Conservation (phyloP, 345 rosid genomes). For the Isatis tinctoria region DNA sequence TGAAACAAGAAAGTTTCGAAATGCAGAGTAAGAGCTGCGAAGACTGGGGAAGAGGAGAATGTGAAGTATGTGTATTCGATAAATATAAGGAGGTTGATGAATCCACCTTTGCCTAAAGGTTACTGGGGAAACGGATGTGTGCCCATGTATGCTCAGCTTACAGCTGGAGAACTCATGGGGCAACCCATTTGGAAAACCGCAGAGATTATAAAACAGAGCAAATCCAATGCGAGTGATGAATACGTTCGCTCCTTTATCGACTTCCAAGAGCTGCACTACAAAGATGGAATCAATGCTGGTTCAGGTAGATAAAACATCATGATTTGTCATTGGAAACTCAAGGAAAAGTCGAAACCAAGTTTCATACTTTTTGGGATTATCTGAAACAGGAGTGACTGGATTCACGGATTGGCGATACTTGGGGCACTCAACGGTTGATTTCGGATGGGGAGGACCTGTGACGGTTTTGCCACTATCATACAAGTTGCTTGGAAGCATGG, state of each 20-base stretch:
- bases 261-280: conserved; percentile 50
- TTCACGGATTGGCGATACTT: conserved; percentile 93
- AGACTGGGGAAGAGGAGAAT: conserved; percentile 37
- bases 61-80: conserved; percentile 67
- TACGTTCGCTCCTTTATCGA: conserved; percentile 76
- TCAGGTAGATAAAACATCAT: not conserved
- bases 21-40: conserved; percentile 52
- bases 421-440: conserved; percentile 77
- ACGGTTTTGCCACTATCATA: conserved; percentile 60
- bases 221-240: conserved; percentile 50
- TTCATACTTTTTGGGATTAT: not conserved
- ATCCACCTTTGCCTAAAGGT: conserved; percentile 65
- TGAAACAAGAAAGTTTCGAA: not conserved
- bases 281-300: conserved; percentile 52
- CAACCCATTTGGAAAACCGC: conserved; percentile 81
- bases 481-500: conserved; percentile 67
- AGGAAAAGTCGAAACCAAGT: not conserved
- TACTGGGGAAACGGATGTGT: conserved; percentile 92
- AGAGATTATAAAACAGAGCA: conserved; percentile 70
- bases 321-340: not conserved
- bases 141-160: conserved; percentile 57
- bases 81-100: conserved; percentile 53
- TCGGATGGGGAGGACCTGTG: conserved; percentile 88
- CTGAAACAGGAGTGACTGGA: conserved; percentile 53
- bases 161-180: conserved; percentile 46